Conservation (phyloP, 768 basidiomycete genomes). For the Mycena chlorophos region DNA sequence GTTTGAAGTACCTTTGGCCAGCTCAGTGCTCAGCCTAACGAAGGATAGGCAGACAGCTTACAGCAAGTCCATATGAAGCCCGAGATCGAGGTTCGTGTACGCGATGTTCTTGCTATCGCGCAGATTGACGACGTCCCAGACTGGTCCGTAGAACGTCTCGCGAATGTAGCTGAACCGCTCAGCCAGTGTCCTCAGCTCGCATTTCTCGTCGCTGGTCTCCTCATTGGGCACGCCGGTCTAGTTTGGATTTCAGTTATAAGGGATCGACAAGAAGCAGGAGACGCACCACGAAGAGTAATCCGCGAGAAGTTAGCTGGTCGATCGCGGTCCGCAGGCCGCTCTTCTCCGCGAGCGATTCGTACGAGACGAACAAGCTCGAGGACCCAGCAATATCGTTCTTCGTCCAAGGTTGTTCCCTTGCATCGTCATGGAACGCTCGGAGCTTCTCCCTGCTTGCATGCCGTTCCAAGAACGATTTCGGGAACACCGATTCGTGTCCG, state of each 20-base stretch:
- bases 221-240: constrained; percentile 60
- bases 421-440: constrained; percentile 46
- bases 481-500: constrained; percentile 60
- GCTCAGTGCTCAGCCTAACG: neutral
- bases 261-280: neutral
- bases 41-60: constrained; percentile 40
- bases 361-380: constrained; percentile 55
- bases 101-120: constrained; percentile 85
- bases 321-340: constrained; percentile 57
- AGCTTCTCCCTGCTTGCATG: constrained; percentile 43
- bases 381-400: constrained; percentile 35
- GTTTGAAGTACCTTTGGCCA: constrained; percentile 74
- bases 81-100: constrained; percentile 88
- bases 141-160: constrained; percentile 83
- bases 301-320: constrained; percentile 67
- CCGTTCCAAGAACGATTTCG: constrained; percentile 46
- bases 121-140: constrained; percentile 86
- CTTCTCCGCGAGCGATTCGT: constrained; percentile 47
- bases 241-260: neutral
- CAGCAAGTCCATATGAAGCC: constrained; percentile 90
- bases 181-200: constrained; percentile 69
- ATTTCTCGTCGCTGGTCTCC: constrained; percentile 58
- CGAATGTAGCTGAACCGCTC: constrained; percentile 73
- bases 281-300: constrained; percentile 65
- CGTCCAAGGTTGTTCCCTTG: constrained; percentile 47